phyloP scores from a whole-genome alignment of 164 flowering plant genomes.

The Vitis riparia region DNA sequence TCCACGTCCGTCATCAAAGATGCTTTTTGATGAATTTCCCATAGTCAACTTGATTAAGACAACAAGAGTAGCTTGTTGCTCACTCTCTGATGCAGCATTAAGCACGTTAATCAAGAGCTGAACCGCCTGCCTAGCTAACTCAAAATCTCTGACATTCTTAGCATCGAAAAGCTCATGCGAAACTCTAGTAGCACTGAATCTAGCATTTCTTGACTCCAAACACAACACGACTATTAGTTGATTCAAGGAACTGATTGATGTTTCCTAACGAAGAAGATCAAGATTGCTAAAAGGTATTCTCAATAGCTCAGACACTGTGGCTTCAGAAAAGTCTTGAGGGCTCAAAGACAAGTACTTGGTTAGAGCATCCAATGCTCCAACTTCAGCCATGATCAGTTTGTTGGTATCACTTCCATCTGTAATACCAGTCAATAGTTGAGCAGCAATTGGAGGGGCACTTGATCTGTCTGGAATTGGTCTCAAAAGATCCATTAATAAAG shows the following conservation, averaged over 20 bases:
- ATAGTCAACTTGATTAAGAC: conserved; percentile 49
- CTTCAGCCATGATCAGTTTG: conserved; percentile 77
- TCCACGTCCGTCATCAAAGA: conserved; percentile 42
- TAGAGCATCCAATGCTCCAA: conserved; percentile 84
- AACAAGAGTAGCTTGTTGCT: no score
- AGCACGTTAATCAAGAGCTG: no score
- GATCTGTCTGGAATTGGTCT: no score
- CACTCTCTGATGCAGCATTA: no score
- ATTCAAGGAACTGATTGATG: conserved; percentile 37
- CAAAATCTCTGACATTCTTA: no score
- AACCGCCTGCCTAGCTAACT: no score
- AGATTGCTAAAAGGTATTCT: conserved; percentile 66
- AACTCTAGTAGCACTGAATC: conserved; percentile 69
- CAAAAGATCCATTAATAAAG: no score
- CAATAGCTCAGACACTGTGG: conserved; percentile 58
- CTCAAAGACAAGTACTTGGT: conserved; percentile 76
- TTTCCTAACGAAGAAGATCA: conserved; percentile 63
- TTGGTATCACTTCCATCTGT: conserved; percentile 49
- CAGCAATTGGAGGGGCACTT: no score
- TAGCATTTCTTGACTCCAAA: conserved; percentile 73
- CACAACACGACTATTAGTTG: conserved; percentile 77
- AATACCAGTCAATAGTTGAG: no score
- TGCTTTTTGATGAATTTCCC: conserved; percentile 19
- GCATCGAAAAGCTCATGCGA: no score
- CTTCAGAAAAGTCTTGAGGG: conserved; percentile 79